Evolutionary conservation across 441 rosid species (phyloP), one percentile per base, ranked within the genome.

Genomic region (Pelargonium citronellum): DNA sequence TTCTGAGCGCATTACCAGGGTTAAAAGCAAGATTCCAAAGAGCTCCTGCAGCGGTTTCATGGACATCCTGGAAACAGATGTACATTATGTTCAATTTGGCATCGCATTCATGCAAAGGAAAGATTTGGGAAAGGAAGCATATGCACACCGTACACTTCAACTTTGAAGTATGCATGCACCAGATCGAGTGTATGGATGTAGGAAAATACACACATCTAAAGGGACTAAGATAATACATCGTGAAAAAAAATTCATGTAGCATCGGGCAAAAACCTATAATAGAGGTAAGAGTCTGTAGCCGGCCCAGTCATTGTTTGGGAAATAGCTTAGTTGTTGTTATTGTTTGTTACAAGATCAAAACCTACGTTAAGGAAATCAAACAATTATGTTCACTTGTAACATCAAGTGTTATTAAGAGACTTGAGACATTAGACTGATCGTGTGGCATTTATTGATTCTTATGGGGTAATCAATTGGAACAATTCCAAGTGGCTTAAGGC

Each of bases 31-130:
- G 96, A 81, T 95, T 95, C 99, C 97, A 95, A 47, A 95, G 89
- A 71, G 99, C 99, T 66, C 99, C 99, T 5, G 95, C 96, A 2
- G 99, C 99, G 22, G 97, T 91, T 79, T 95, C 99, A 81, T 95
- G 98, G 77, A 95, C 99, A 87, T 90, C 99, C 97, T 94, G 82
- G 58, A 77, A 70, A 78, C 41, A 69, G 67, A 37, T 34, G 19
- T 17, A 17, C 34, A 74, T 1, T 27, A 12, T 70, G 67, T 58
- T 63, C 34, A 60, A 70, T 68, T 17, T 70, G 10, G 64, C 8
- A 58, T 41, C 66, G 67, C 10, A 75, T 30, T 49, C 37, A 7
- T 37, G 37, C 27, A 20, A 64, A 47, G 39, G 16, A 49, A 39
- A 75, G 1, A 12, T 0, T 11, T 10, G 12, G 12, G 39, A 27